Conservation (phyloP, 768 basidiomycete species). For the Clitopilus passeckerianus region DNA sequence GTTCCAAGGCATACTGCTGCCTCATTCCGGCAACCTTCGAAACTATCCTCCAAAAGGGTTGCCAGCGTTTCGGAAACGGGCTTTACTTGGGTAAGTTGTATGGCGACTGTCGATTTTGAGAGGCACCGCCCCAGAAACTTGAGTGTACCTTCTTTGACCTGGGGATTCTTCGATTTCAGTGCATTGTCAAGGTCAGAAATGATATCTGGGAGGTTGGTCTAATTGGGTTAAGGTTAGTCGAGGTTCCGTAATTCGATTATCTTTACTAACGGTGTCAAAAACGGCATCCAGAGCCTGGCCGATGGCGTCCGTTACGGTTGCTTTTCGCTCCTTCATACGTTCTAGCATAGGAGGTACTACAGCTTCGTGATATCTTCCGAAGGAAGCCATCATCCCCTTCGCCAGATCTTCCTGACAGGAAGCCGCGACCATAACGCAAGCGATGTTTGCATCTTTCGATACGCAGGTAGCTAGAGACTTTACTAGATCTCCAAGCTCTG, state of each 20-base stretch:
- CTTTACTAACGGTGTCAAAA: constrained; percentile 60
- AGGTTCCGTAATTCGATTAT: constrained; percentile 2
- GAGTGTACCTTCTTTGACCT: constrained; percentile 90
- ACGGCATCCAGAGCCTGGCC: constrained; percentile 86
- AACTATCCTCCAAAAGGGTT: constrained; percentile 77
- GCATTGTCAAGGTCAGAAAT: constrained; percentile 76
- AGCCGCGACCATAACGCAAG: constrained; percentile 88
- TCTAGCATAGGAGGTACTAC: constrained; percentile 80
- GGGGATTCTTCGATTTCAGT: constrained; percentile 89
- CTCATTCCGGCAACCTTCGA: constrained; percentile 84
- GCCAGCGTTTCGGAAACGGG: constrained; percentile 74
- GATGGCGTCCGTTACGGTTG: constrained; percentile 84
- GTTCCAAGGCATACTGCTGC: constrained; percentile 87
- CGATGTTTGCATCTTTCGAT: constrained; percentile 89
- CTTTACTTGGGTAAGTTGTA: constrained; percentile 76
- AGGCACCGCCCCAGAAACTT: constrained; percentile 84
- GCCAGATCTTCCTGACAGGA: constrained; percentile 83
- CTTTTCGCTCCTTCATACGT: constrained; percentile 91
- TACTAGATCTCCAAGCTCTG: constrained; percentile 72
- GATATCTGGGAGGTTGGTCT: constrained; percentile 80
- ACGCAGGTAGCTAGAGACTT: constrained; percentile 77
- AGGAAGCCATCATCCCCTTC: constrained; percentile 70
- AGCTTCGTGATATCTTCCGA: constrained; percentile 67
- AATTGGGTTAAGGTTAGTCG: constrained; percentile 9
- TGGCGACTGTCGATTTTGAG: constrained; percentile 59